A percentile compares a stretch with the other conserved stretches of the same genome.
Evolutionary conservation across 345 rosid genomes (phyloP).

Genomic region (Dipteronia sinensis): DNA sequence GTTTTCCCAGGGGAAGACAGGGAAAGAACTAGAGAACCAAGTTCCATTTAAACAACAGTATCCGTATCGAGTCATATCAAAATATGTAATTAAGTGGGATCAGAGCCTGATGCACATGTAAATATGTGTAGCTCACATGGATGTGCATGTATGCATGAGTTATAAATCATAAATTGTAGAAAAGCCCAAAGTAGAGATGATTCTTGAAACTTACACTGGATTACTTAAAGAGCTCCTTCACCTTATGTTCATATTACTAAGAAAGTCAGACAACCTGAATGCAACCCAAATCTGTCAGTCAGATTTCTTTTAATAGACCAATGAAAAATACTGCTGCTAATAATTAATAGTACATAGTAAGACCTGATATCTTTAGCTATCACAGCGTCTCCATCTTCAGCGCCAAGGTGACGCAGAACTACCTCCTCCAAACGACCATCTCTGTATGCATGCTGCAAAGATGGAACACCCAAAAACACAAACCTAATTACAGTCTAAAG

Average conservation of each 20-base stretch:
- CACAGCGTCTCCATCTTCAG: conserved; percentile 58
- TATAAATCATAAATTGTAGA: neutral
- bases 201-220: conserved; percentile 21
- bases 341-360: neutral
- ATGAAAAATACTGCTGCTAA: neutral
- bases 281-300: conserved; percentile 5
- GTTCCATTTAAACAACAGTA: neutral
- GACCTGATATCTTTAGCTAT: conserved; percentile 63
- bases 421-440: conserved; percentile 63
- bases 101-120: neutral
- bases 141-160: neutral
- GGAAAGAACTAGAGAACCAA: neutral
- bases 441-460: conserved; percentile 54
- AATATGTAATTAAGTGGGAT: neutral
- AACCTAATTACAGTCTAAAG: neutral
- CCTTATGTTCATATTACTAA: conserved; percentile 48
- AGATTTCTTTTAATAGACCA: neutral
- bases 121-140: neutral
- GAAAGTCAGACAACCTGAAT: conserved; percentile 75
- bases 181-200: neutral
- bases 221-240: conserved; percentile 20
- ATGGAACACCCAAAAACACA: conserved; percentile 14
- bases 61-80: neutral
- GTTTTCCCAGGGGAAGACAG: neutral
- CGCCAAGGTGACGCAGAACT: conserved; percentile 55